Percentiles rank a stretch among this genome's conserved stretches.
phyloP scores from a whole-genome alignment of 495 filamentous ascomycete species.

The Trichoderma erinaceum region DNA sequence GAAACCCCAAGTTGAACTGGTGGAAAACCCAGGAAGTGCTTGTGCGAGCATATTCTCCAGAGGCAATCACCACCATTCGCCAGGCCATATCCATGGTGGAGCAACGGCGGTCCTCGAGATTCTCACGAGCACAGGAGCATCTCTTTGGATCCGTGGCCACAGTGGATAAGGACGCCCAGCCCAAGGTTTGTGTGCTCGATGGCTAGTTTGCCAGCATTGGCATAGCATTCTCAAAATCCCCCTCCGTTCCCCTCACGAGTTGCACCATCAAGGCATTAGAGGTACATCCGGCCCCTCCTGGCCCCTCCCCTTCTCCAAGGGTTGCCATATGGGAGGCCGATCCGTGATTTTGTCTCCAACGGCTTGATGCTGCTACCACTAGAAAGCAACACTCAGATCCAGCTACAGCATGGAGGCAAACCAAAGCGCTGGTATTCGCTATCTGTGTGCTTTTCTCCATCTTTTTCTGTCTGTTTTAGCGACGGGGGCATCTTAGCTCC shows the following conservation, averaged over 20 bases:
- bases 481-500: slow-evolving; percentile 8
- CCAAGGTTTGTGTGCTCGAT: slow-evolving; percentile 2
- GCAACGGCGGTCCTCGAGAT: not conserved
- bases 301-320: slow-evolving; percentile 8
- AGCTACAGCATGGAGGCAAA: slow-evolving; percentile 1
- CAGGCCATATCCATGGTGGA: not conserved
- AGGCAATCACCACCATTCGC: not conserved
- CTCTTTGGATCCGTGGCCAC: not conserved
- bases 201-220: not conserved
- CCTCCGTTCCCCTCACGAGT: slow-evolving; percentile 7
- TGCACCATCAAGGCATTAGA: slow-evolving; percentile 3
- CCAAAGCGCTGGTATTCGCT: slow-evolving; percentile 7
- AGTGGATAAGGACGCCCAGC: not conserved
- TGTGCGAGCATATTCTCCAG: not conserved
- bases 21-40: not conserved
- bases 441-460: not conserved
- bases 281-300: not conserved
- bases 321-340: not conserved
- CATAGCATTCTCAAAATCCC: not conserved
- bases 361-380: not conserved
- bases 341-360: slow-evolving; percentile 7
- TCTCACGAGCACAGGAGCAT: not conserved
- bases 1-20: not conserved
- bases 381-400: not conserved
- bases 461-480: not conserved